Evolutionary conservation across 306 rosid species (phyloP).

Genomic region (Vachellia pachyceras): DNA sequence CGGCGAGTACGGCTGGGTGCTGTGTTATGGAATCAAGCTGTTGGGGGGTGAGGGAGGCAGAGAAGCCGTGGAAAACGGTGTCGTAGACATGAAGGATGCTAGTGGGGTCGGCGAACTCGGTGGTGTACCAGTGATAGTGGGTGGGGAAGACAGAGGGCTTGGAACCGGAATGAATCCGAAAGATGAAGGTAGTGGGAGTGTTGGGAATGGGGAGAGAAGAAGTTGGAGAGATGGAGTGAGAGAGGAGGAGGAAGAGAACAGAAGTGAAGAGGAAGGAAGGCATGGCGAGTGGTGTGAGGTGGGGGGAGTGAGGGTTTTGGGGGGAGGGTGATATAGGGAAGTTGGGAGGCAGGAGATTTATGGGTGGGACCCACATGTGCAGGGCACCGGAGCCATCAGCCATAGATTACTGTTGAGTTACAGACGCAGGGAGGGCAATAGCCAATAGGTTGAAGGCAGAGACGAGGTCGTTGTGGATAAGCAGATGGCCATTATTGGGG

Average conservation of each 20-base stretch:
- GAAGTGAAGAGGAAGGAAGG: neutral
- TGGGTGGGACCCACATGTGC: too few species aligned
- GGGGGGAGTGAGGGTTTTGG: neutral
- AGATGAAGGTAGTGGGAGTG: constrained; percentile 53
- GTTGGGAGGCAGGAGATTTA: neutral
- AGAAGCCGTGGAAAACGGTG: constrained; percentile 78
- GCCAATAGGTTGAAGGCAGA: too few species aligned
- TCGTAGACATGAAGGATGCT: constrained; percentile 64
- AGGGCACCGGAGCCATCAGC: too few species aligned
- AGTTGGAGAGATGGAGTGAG: neutral
- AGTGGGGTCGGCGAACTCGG: constrained; percentile 61
- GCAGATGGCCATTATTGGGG: too few species aligned
- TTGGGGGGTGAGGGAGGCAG: constrained; percentile 50
- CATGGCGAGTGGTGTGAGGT: neutral
- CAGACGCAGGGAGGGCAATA: too few species aligned
- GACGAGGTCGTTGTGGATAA: too few species aligned
- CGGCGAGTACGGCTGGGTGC: constrained; percentile 64
- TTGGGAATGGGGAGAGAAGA: constrained; percentile 23
- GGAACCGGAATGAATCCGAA: constrained; percentile 53
- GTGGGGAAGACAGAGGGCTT: constrained; percentile 73
- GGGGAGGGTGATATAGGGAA: neutral
- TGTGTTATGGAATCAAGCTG: constrained; percentile 43
- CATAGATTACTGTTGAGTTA: too few species aligned
- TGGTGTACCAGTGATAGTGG: constrained; percentile 72
- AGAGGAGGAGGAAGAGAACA: constrained; percentile 20